Base-by-base conservation (phyloP, 2,329 filamentous ascomycete species). In the Hymenotorrendiella dingleyae region DNA sequence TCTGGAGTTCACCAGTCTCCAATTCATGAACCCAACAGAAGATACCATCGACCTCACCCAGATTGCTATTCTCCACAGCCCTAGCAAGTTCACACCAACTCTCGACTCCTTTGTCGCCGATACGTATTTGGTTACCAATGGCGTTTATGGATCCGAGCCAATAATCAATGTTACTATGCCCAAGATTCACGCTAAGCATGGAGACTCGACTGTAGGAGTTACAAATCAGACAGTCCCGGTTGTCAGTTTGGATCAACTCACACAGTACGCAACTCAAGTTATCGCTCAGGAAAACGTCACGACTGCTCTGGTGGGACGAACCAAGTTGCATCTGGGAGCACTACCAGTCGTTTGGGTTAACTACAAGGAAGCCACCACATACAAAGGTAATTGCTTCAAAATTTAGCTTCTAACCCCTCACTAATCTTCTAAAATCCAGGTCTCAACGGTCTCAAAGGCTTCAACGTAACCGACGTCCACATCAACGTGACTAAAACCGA, bases 291-390 rank as follows among this genome's bases (percentile, higher is more conserved):
- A 78, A 47, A 64, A 67, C 10, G 66, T 78, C 35, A 57, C 64
- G 1, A 57, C 80, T 37, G 66, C 67, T 20, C 59, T 82, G 27
- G 62, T 67, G 12, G 78, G 78, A 36, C 67, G 63, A 44, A 74
- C 76, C 0, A 63, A 63, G 2, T 51, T 82, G 44, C 71, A 76
- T 53, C 60, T 72, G 34, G 71, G 70, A 1, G 61, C 59, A 3
- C 60, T 82, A 33, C 74, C 71, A 0, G 66, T 63, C 32, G 71
- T 66, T 4, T 64, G 58, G 1, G 69, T 80, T 17, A 62, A 72
- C 29, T 81, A 77, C 56, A 69, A 80, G 58, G 71, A 78, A 54
- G 67, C 68, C 2, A 64, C 73, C n/a, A 67, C 64, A n/a, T 71
- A 78, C 66, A 76, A 73, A 55, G 75, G 76, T 78, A 48, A 20